phyloP scores from a whole-genome alignment of 2,329 filamentous ascomycete species.

The Thermothelomyces thermophilus region DNA sequence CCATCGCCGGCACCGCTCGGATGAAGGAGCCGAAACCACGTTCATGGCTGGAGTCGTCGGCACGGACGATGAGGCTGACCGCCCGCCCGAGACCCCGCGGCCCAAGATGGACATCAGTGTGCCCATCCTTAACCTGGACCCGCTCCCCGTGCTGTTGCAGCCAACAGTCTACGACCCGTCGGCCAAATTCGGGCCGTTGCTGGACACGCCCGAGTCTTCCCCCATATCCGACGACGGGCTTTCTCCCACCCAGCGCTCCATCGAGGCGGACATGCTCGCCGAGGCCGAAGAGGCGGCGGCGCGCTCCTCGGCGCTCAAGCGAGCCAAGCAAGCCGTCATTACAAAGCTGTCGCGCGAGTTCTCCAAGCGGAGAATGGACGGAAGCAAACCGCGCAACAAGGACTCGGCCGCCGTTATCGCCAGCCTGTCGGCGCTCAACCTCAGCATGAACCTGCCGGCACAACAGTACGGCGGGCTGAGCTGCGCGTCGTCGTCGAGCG shows the following conservation, averaged over 20 bases:
- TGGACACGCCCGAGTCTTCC: conserved; percentile 7
- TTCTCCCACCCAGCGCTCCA: conserved; percentile 51
- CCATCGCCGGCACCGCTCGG: conserved; percentile 23
- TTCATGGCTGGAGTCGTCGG: conserved; percentile 25
- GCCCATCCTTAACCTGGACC: conserved; percentile 43
- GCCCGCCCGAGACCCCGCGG: conserved; percentile 19
- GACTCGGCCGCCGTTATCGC: conserved; percentile 30
- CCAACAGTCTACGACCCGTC: conserved; percentile 51
- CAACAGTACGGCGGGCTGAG: conserved; percentile 6
- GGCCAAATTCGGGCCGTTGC: conserved; percentile 14
- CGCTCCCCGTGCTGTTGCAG: conserved; percentile 47
- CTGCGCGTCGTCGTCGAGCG: conserved; percentile 30
- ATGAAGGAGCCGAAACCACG: conserved; percentile 20
- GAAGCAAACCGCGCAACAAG: conserved; percentile 22
- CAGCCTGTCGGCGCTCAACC: conserved; percentile 23
- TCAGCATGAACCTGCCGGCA: conserved; percentile 14
- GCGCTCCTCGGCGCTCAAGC: conserved; percentile 48
- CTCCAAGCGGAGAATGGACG: conserved; percentile 12
- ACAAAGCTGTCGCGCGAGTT: conserved; percentile 52
- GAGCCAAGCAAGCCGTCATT: conserved; percentile 55
- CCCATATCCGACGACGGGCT: conserved; percentile 37
- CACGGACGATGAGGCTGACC: conserved; percentile 26
- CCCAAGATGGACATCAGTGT: conserved; percentile 38
- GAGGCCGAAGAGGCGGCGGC: conserved; percentile 52
- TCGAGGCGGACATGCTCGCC: conserved; percentile 50